A percentile compares a stretch with the other conserved stretches of the same genome.
phyloP scores from a whole-genome alignment of 768 basidiomycete species.

The Phanerochaete carnosa region DNA sequence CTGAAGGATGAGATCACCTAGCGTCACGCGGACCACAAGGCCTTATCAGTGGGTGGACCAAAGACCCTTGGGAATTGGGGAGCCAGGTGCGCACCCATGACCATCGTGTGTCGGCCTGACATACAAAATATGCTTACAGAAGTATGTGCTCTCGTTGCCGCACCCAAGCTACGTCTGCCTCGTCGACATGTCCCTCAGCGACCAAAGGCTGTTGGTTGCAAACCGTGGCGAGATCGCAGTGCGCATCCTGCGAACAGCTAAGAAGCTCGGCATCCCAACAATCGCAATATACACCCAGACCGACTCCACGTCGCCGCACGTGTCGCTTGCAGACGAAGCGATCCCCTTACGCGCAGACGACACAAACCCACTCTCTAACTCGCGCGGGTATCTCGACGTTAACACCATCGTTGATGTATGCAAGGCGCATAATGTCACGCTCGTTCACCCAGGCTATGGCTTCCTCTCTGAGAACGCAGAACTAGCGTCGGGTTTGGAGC shows the following conservation, averaged over 20 bases:
- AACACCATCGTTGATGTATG: conserved; percentile 41
- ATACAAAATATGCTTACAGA: not conserved
- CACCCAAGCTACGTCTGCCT: not conserved
- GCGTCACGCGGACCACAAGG: not conserved
- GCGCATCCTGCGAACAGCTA: conserved; percentile 57
- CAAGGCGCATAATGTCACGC: conserved; percentile 37
- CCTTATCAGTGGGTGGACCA: not conserved
- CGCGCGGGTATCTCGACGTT: conserved; percentile 39
- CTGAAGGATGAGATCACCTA: not conserved
- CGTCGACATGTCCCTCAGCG: not conserved
- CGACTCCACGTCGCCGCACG: conserved; percentile 58
- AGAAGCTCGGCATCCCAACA: conserved; percentile 46
- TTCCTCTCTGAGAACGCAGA: conserved; percentile 63
- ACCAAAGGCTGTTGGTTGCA: conserved; percentile 57
- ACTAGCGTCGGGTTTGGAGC: conserved; percentile 45
- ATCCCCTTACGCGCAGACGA: conserved; percentile 31
- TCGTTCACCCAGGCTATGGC: conserved; percentile 63
- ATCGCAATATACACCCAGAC: conserved; percentile 58
- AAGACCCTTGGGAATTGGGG: not conserved
- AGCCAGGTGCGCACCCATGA: not conserved
- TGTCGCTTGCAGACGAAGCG: conserved; percentile 50
- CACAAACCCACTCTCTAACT: conserved; percentile 32
- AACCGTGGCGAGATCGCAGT: conserved; percentile 75
- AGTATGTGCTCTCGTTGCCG: not conserved
- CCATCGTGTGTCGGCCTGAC: not conserved